Conservation (phyloP, 257 asterid genomes). For the Solanum bukasovii region DNA sequence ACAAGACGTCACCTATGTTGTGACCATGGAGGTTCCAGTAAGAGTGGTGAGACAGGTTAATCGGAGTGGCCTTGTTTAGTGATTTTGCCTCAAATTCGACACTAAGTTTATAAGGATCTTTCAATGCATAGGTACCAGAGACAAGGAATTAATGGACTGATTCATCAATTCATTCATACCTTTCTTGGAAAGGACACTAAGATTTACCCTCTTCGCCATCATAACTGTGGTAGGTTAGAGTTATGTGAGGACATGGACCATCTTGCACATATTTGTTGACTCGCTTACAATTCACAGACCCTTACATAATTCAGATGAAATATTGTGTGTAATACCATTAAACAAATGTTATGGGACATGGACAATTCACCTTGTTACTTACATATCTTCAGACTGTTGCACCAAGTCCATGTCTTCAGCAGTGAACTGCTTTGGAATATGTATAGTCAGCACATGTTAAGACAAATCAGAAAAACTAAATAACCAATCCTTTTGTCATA, state of each 20-base stretch:
- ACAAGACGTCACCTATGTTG: background rate
- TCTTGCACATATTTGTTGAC: background rate
- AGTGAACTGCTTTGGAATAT: too few species aligned
- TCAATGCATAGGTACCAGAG: background rate
- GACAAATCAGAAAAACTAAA: too few species aligned
- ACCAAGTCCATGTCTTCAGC: too few species aligned
- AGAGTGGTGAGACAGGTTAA: constrained; percentile 1
- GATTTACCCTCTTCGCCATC: constrained; percentile 1
- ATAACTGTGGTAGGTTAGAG: background rate
- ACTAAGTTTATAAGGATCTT: background rate
- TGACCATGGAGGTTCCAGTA: constrained; percentile 7
- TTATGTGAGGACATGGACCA: background rate
- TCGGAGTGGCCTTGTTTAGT: background rate
- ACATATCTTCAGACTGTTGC: too few species aligned
- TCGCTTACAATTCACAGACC: background rate
- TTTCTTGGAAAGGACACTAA: background rate
- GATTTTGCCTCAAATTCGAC: background rate
- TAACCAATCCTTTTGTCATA: too few species aligned
- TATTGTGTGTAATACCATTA: too few species aligned
- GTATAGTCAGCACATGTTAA: too few species aligned
- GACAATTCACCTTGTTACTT: too few species aligned
- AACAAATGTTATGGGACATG: too few species aligned
- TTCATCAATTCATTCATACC: background rate
- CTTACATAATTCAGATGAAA: too few species aligned
- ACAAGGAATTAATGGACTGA: background rate